Base-by-base conservation (phyloP, 305 asterid genomes). In the Fraxinus angustifolia region DNA sequence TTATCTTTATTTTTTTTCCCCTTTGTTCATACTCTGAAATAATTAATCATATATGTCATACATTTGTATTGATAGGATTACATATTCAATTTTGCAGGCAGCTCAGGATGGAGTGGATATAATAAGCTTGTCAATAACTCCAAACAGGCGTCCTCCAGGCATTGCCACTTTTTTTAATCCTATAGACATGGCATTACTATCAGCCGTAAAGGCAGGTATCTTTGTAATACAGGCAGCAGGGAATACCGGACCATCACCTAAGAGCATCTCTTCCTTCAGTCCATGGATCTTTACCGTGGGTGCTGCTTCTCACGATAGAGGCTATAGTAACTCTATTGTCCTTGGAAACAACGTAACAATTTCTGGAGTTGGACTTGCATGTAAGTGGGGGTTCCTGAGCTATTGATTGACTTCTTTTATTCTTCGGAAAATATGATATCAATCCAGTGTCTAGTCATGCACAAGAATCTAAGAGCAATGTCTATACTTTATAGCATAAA, bases 281-380 rank as follows among this genome's bases (percentile, higher is more conserved):
- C 99, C 99, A 12, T 96, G 99, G 99, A 96, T 96, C 81, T 96
- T 88, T 86, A 91, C 95, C 1, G 97, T 96, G 10, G 99, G 99
- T 33, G 98, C 99, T 80, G 97, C 98, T 58, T 84, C 98, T 68
- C 98, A 96, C 70, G 97, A 96, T 79, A 85, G 99, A 87, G 80
- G 85, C 79, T 96, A 96, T 80, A 86, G 92, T 67, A 96, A 96
- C 91, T 93, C 98, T 53, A 87, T 96, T 75, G 74, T 88, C 82
- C 97, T 96, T 16, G 98, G 98, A 73, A 96, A 91, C 89, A 93
- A 94, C 81, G 21, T 90, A 83, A 94, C 99, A 53, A 87, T 96
- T 79, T 73, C 91, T 4, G 99, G 99, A 85, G 99, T 96, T 83
- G 99, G 99, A 73, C 97, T 96, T 74, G 99, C 99, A 65, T 90